Evolutionary conservation across 176 grass and related monocot genomes (phyloP).

Genomic region (Oryza glumipatula): DNA sequence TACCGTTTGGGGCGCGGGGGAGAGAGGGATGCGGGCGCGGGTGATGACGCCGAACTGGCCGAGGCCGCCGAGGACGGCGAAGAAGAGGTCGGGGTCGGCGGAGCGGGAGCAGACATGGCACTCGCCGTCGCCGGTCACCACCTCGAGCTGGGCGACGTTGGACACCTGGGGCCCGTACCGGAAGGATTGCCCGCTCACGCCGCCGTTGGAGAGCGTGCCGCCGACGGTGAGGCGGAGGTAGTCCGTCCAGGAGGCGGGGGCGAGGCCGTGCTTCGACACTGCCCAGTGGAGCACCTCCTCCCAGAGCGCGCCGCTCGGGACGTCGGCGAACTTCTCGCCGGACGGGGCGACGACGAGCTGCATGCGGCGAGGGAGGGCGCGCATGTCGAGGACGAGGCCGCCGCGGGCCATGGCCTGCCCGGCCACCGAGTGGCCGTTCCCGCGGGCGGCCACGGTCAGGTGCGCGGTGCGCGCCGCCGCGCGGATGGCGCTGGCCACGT

Average conservation of each 20-base stretch:
- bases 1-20: conserved; percentile 63
- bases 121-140: conserved; percentile 66
- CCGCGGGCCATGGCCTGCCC: conserved; percentile 78
- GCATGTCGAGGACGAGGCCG: conserved; percentile 93
- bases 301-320: conserved; percentile 84
- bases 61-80: conserved; percentile 85
- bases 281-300: conserved; percentile 89
- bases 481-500: conserved; percentile 63
- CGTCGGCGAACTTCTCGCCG: conserved; percentile 51
- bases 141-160: conserved; percentile 84
- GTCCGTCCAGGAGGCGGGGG: conserved; percentile 90
- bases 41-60: conserved; percentile 98
- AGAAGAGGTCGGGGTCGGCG: conserved; percentile 70
- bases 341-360: background rate
- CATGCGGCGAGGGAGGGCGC: conserved; percentile 30
- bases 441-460: conserved; percentile 79
- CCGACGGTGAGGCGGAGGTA: conserved; percentile 94
- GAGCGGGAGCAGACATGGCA: conserved; percentile 60
- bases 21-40: conserved; percentile 77
- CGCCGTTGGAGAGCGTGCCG: conserved; percentile 91
- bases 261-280: conserved; percentile 54
- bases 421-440: conserved; percentile 87
- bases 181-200: conserved; percentile 91
- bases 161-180: conserved; percentile 83
- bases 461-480: conserved; percentile 39